Percentiles rank a stretch among this genome's conserved stretches.
Evolutionary conservation across 2,329 filamentous ascomycete species (phyloP).

Genomic region (Metarhizium brunneum): DNA sequence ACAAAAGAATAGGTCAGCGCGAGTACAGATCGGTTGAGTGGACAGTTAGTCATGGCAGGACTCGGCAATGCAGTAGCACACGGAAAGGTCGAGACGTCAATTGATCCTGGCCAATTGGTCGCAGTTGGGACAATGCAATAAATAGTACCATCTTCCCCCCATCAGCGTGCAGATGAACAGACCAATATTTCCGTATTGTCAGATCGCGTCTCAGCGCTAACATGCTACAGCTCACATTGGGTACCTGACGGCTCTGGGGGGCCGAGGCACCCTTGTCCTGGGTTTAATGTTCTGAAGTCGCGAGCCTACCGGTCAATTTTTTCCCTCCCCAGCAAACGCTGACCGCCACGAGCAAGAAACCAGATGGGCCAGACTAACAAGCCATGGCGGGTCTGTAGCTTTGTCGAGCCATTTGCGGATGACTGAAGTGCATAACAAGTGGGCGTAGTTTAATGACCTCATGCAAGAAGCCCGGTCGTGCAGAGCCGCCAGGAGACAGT

Average conservation of each 20-base stretch:
- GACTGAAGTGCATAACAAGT: conserved; percentile 1
- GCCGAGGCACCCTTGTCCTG: neutral
- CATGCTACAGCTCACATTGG: neutral
- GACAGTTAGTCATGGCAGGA: neutral
- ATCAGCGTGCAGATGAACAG: neutral
- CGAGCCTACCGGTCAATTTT: neutral
- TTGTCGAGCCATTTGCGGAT: conserved; percentile 13
- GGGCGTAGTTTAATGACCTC: conserved; percentile 9
- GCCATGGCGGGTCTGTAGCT: conserved; percentile 1
- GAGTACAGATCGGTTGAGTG: neutral
- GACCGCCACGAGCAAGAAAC: neutral
- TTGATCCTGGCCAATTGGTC: neutral
- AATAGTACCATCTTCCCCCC: neutral
- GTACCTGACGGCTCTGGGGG: neutral
- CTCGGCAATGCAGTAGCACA: no score
- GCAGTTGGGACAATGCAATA: neutral
- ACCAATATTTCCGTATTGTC: neutral
- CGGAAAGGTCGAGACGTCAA: neutral
- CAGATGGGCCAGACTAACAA: neutral
- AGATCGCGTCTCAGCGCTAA: neutral
- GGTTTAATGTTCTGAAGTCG: no score
- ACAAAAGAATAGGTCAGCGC: neutral
- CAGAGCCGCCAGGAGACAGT: neutral
- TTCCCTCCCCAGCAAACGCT: neutral
- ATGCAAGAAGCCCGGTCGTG: conserved; percentile 5